A percentile compares a stretch with the other conserved stretches of the same genome.
Evolutionary conservation across 2,329 filamentous ascomycete genomes (phyloP).

Genomic region (Plectosphaerella plurivora): DNA sequence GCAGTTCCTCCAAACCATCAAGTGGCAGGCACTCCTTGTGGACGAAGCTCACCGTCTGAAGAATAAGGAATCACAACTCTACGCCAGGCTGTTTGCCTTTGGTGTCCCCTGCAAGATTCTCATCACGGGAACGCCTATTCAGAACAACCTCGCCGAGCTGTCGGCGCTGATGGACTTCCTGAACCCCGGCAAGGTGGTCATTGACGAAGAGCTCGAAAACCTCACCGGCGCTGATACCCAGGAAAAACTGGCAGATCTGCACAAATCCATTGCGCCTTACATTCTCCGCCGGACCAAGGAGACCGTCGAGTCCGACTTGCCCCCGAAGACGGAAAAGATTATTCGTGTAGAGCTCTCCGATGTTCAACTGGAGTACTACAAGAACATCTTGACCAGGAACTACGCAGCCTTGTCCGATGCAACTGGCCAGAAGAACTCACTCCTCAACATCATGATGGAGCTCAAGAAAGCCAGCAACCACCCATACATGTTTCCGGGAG

Average conservation of each 20-base stretch:
- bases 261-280: conserved; percentile 82
- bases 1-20: conserved; percentile 79
- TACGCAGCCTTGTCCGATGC: conserved; percentile 92
- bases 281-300: conserved; percentile 96
- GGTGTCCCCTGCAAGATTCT: conserved; percentile 83
- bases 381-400: conserved; percentile 95
- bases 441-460: conserved; percentile 99
- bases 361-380: conserved; percentile 96
- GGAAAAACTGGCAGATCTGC: conserved; percentile 80
- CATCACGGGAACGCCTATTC: conserved; percentile 95
- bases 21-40: conserved; percentile 95
- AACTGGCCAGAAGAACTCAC: conserved; percentile 86
- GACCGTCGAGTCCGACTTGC: conserved; percentile 93
- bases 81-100: conserved; percentile 79
- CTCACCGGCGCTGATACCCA: conserved; percentile 76
- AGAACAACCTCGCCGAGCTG: conserved; percentile 92
- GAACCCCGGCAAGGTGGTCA: conserved; percentile 87
- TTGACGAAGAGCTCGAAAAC: conserved; percentile 85
- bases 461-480: conserved; percentile 99
- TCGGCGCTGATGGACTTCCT: conserved; percentile 93
- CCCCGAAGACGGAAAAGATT: conserved; percentile 97
- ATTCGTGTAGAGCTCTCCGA: conserved; percentile 96
- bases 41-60: conserved; percentile 97
- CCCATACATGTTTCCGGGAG: conserved; percentile 94
- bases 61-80: conserved; percentile 92